These are phyloP conservation scores for Mortierella alpina DNA, from an alignment of 192 early-diverging fungal genomes.

Conservation along the genomic window DNA sequence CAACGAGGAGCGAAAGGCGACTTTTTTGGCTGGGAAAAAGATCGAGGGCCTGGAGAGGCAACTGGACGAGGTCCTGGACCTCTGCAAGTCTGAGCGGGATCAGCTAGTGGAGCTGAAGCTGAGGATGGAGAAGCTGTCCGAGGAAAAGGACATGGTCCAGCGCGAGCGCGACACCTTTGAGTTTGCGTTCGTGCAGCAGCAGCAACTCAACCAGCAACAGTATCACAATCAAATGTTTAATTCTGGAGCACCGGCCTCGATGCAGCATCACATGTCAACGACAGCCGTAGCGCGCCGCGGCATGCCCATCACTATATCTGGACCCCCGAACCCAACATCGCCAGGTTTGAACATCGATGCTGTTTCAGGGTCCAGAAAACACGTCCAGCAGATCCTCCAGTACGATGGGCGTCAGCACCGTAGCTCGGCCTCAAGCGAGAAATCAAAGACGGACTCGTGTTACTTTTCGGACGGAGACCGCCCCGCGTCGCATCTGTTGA, in stretches of 20 bases:
- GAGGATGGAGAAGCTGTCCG: constrained; percentile 45
- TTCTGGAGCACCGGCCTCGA: constrained; percentile 8
- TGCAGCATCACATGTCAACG: constrained; percentile 46
- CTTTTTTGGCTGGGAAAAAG: constrained; percentile 32
- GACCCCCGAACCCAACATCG: neutral
- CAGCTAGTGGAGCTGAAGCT: constrained; percentile 49
- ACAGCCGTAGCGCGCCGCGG: constrained; percentile 41
- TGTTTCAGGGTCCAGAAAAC: constrained; percentile 27
- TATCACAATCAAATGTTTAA: constrained; percentile 29
- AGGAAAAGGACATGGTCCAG: constrained; percentile 43
- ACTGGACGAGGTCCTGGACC: constrained; percentile 48
- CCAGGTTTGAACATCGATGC: constrained; percentile 17
- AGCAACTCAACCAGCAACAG: constrained; percentile 27
- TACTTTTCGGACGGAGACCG: constrained; percentile 52
- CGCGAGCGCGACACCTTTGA: constrained; percentile 40
- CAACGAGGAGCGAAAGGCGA: constrained; percentile 45
- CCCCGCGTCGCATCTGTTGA: constrained; percentile 43
- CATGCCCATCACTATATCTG: constrained; percentile 15
- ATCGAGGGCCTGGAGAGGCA: constrained; percentile 37
- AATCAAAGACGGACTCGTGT: constrained; percentile 51
- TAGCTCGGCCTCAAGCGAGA: constrained; percentile 43
- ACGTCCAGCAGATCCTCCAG: constrained; percentile 40
- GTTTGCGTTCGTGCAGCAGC: constrained; percentile 37
- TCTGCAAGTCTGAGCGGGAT: constrained; percentile 49
- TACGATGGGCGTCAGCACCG: constrained; percentile 41